Percentiles rank a stretch among this genome's conserved stretches.
Evolutionary conservation across 1,284 basidiomycete genomes (phyloP).

Genomic region (Ganoderma sinense): DNA sequence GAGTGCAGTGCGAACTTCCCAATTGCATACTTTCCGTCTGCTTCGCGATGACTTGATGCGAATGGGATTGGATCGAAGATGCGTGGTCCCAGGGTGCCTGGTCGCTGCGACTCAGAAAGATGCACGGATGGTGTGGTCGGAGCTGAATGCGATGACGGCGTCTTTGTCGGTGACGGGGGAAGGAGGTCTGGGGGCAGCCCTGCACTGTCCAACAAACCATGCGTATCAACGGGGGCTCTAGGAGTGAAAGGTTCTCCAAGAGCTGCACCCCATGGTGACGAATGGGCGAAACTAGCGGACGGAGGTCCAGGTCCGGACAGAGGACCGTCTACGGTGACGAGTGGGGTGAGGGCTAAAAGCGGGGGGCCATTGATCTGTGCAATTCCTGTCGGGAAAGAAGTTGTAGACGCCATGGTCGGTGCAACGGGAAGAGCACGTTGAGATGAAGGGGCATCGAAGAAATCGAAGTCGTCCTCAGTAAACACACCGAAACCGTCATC

Average conservation of each 20-base stretch:
- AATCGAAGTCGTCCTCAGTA: slow-evolving; percentile 83
- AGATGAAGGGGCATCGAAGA: slow-evolving; percentile 60
- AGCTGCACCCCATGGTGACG: slow-evolving; percentile 39
- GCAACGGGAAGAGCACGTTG: slow-evolving; percentile 19
- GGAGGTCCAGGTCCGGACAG: slow-evolving; percentile 40
- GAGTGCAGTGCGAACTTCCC: slow-evolving; percentile 80
- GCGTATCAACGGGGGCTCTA: slow-evolving; percentile 30
- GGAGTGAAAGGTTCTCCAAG: slow-evolving; percentile 42
- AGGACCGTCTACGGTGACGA: slow-evolving; percentile 39
- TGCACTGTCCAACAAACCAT: slow-evolving; percentile 17
- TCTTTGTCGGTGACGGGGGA: slow-evolving; percentile 51
- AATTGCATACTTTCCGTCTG: slow-evolving; percentile 74
- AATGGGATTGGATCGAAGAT: slow-evolving; percentile 78
- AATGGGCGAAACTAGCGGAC: slow-evolving; percentile 31
- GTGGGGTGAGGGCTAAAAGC: slow-evolving; percentile 41
- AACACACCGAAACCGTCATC: slow-evolving; percentile 62
- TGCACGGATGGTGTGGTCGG: slow-evolving; percentile 63
- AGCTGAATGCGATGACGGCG: slow-evolving; percentile 47
- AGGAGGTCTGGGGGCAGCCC: slow-evolving; percentile 41
- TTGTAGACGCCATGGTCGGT: slow-evolving; percentile 17
- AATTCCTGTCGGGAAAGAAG: slow-evolving; percentile 26
- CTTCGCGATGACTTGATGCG: slow-evolving; percentile 59
- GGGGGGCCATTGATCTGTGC: slow-evolving; percentile 34
- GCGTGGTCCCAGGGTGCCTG: slow-evolving; percentile 22
- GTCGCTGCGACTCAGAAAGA: slow-evolving; percentile 41